Conservation (phyloP, 2,329 filamentous ascomycete species). For the Colletotrichum phormii region DNA sequence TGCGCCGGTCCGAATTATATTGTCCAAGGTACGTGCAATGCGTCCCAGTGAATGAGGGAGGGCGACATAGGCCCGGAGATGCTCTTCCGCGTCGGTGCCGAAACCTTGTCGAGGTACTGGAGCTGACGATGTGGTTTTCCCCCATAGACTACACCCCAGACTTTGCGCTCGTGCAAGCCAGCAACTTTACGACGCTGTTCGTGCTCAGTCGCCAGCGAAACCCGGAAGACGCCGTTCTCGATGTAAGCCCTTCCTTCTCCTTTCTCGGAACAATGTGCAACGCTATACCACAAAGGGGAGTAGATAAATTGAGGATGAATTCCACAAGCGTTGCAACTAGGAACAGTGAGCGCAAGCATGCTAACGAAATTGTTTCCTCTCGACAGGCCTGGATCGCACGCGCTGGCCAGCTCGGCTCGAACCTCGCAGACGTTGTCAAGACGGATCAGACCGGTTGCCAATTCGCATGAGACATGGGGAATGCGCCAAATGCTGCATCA, state of each 20-base stretch:
- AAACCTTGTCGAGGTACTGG: not conserved
- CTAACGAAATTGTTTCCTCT: not conserved
- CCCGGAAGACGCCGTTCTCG: slow-evolving; percentile 41
- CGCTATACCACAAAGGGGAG: too few species aligned
- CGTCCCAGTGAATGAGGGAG: not conserved
- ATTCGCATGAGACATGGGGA: slow-evolving; percentile 36
- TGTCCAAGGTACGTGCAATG: slow-evolving; percentile 41
- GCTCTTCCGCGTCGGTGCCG: too few species aligned
- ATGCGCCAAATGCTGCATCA: not conserved
- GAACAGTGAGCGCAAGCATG: not conserved
- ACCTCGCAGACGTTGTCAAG: slow-evolving; percentile 42
- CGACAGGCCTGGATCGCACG: slow-evolving; percentile 43
- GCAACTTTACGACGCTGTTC: slow-evolving; percentile 48
- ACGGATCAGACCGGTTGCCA: slow-evolving; percentile 42
- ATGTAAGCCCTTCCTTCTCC: slow-evolving; percentile 40
- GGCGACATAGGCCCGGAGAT: too few species aligned
- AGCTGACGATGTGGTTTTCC: not conserved
- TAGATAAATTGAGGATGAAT: too few species aligned
- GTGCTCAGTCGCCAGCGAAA: slow-evolving; percentile 46
- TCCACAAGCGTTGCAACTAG: not conserved
- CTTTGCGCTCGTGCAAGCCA: slow-evolving; percentile 47
- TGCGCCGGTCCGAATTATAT: slow-evolving; percentile 49
- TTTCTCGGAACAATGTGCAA: too few species aligned
- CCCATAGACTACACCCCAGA: slow-evolving; percentile 44
- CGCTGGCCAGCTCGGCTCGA: slow-evolving; percentile 42